phyloP scores from a whole-genome alignment of 1,284 basidiomycete genomes.

The Trametes polyzona region DNA sequence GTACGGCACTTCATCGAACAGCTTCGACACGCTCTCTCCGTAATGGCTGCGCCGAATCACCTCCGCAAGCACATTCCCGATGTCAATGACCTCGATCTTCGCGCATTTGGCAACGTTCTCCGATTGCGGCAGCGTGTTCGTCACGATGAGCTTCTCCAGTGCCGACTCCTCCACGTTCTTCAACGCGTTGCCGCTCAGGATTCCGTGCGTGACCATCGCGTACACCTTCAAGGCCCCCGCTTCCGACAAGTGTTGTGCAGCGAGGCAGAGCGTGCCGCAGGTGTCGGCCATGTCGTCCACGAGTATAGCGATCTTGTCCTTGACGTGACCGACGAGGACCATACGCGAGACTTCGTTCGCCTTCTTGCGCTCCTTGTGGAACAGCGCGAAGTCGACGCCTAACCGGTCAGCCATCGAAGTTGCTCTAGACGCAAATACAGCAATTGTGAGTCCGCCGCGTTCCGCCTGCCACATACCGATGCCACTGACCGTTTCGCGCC shows the following conservation, averaged over 20 bases:
- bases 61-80: slow-evolving; percentile 94
- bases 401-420: slow-evolving; percentile 97
- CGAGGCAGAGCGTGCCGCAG: slow-evolving; percentile 95
- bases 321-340: slow-evolving; percentile 95
- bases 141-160: slow-evolving; percentile 96
- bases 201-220: slow-evolving; percentile 98
- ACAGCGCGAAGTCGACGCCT: slow-evolving; percentile 97
- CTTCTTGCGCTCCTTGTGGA: slow-evolving; percentile 99
- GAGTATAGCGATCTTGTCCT: slow-evolving; percentile 94
- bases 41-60: slow-evolving; percentile 93
- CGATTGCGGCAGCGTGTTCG: slow-evolving; percentile 95
- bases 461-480: too few relatives aligned
- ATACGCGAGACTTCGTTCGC: slow-evolving; percentile 99
- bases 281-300: slow-evolving; percentile 99
- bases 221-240: slow-evolving; percentile 88
- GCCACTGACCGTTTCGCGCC: slow-evolving; percentile 91
- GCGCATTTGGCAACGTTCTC: slow-evolving; percentile 77
- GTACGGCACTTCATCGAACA: slow-evolving; percentile 86
- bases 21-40: slow-evolving; percentile 81
- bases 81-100: slow-evolving; percentile 96
- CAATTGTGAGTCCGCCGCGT: background rate
- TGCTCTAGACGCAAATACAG: slow-evolving; percentile 60
- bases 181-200: slow-evolving; percentile 90
- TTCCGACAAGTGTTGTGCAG: slow-evolving; percentile 88
- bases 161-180: slow-evolving; percentile 70